Evolutionary conservation across 1,139 yeast genomes (phyloP), one percentile per base, ranked within the genome.

Genomic region (Yamadazyma friedrichii): DNA sequence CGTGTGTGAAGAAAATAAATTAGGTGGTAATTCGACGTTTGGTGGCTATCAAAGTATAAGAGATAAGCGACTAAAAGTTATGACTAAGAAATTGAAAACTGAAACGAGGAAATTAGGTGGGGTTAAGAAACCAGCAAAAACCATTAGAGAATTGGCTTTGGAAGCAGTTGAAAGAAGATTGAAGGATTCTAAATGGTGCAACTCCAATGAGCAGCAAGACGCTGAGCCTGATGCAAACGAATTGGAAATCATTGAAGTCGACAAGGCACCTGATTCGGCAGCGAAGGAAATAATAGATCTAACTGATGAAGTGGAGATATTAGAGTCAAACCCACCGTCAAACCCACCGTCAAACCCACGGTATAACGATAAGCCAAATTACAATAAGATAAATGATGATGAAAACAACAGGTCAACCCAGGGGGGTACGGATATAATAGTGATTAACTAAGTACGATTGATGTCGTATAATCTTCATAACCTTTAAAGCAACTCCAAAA

Each of bases 141-240:
- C 70, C 5, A 46, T 75, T 37, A 63, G 79, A 38, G 77, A 71
- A 30, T 63, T 82, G 50, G 78, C 83, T 36, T 65, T 81, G 5
- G 72, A 70, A 42, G 95, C 96, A 1, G 87, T 94, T 0, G 82
- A 82, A 46, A 62, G 85, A 47, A 64, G 96, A 42, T 57, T 70
- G 8, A 55, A 62, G 15, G 93, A 84, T 54, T 62, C 74, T 5
- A 76, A 76, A 48, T 74, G 81, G 76, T 85, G 93, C 48, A 55
- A 46, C 20, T 30, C 29, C 5, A 50, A 48, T 9, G 49, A 44
- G n/a, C 24, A 20, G 24, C 48, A 48, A 9, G 56, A 50, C 17
- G 61, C 62, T 20, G 62, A 53, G 32, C 67, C 67, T 2, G 55
- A 53, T 5, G 72, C 65, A 38, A 58, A 59, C 9, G 78, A 72